Conservation (phyloP, 2,329 filamentous ascomycete species). For the Fusarium coicis region DNA sequence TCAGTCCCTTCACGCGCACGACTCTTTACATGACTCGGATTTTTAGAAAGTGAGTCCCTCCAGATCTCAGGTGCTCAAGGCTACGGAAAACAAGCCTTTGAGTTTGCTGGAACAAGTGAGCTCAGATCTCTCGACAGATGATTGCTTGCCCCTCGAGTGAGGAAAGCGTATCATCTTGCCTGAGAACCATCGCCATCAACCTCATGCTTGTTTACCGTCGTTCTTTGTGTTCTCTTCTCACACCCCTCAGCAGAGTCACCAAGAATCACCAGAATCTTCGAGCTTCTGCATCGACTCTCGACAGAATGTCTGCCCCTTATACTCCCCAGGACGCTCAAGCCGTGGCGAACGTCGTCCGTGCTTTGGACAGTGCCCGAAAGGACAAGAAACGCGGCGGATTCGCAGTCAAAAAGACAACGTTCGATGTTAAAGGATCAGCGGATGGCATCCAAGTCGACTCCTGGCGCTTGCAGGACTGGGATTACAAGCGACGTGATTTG, state of each 20-base stretch:
- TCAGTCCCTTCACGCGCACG: not conserved
- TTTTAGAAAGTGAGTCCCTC: constrained; percentile 6
- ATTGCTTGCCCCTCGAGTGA: not conserved
- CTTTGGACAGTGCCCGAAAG: constrained; percentile 68
- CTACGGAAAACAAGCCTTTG: not conserved
- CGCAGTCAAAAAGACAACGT: constrained; percentile 84
- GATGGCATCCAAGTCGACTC: constrained; percentile 80
- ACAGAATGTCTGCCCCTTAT: constrained; percentile 63
- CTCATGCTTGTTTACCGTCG: not conserved
- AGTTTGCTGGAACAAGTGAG: not conserved
- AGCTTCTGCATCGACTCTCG: not conserved
- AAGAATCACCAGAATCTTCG: not conserved
- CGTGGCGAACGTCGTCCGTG: constrained; percentile 72
- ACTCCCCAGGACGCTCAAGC: constrained; percentile 75
- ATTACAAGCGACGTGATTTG: constrained; percentile 88
- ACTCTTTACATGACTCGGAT: not conserved
- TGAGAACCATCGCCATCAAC: not conserved
- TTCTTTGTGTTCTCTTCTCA: constrained; percentile 18
- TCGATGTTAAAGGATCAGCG: constrained; percentile 70
- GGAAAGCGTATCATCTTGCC: not conserved
- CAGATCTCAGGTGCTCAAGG: not conserved
- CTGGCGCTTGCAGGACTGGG: constrained; percentile 94
- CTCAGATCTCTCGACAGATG: not conserved
- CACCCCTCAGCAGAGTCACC: constrained; percentile 5
- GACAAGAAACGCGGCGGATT: constrained; percentile 69